These are phyloP conservation scores for Dalbergia cultrata DNA, from an alignment of 306 rosid genomes.

Conservation along the genomic window DNA sequence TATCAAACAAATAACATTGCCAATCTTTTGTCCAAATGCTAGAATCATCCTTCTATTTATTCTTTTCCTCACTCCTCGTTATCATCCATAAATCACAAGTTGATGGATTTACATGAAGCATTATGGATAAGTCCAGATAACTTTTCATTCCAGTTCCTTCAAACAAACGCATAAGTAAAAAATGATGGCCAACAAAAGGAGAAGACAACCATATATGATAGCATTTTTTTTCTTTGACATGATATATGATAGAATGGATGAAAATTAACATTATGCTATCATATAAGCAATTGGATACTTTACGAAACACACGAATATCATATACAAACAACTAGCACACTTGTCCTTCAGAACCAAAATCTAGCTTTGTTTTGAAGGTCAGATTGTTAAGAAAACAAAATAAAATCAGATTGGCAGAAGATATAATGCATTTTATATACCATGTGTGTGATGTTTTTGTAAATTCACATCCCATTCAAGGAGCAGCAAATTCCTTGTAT, in stretches of 20 bases:
- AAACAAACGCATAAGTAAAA: not conserved
- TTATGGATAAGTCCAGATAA: conserved; percentile 12
- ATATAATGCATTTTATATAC: not conserved
- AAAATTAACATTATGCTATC: not conserved
- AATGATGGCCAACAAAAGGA: not conserved
- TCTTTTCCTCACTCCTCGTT: conserved; percentile 1
- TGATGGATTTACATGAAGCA: conserved; percentile 10
- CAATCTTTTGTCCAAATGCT: conserved; percentile 8
- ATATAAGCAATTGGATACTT: conserved; percentile 32
- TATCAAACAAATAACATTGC: not conserved
- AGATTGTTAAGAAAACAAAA: conserved; percentile 12
- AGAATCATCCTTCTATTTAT: not conserved
- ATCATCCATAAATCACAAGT: conserved; percentile 6
- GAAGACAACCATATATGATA: conserved; percentile 10
- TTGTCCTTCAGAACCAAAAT: conserved; percentile 20
- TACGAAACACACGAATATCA: not conserved
- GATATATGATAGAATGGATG: not conserved
- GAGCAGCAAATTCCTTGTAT: conserved; percentile 30
- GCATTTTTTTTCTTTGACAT: too few relatives aligned
- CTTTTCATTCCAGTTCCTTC: conserved; percentile 21
- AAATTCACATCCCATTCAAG: conserved; percentile 25
- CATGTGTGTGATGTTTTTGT: not conserved
- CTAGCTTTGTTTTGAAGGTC: conserved; percentile 23
- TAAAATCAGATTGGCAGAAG: conserved; percentile 35
- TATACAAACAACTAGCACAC: not conserved